Conservation (phyloP, 2,329 filamentous ascomycete genomes). For the Ophiocordyceps camponoti-rufipedis region DNA sequence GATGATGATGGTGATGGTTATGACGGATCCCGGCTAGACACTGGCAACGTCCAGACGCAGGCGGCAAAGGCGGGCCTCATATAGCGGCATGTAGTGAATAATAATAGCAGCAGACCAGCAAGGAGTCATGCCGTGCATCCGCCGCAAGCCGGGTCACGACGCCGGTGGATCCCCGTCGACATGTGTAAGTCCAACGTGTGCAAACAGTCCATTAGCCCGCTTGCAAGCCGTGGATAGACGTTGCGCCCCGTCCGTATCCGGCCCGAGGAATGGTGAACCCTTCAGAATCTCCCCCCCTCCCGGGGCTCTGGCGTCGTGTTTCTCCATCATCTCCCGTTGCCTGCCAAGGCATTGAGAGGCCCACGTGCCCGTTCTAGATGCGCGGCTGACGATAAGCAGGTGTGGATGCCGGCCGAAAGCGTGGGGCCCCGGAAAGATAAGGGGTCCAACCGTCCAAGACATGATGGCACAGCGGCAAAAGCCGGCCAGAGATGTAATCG, state of each 20-base stretch:
- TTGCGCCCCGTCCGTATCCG: too few species aligned
- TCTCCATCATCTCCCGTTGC: too few species aligned
- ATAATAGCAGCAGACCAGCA: too few species aligned
- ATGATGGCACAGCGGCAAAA: too few species aligned
- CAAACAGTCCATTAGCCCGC: too few species aligned
- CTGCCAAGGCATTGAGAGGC: constrained; percentile 1
- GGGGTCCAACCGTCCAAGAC: background rate
- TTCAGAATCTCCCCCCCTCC: too few species aligned
- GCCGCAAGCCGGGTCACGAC: constrained; percentile 3
- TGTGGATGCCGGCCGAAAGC: background rate
- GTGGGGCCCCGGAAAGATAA: background rate
- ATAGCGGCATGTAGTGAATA: background rate
- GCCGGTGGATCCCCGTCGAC: background rate
- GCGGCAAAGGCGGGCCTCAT: background rate
- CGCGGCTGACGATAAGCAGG: background rate
- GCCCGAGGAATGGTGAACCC: too few species aligned
- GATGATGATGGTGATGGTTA: too few species aligned
- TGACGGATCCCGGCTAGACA: too few species aligned
- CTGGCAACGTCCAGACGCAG: background rate
- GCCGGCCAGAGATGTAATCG: background rate
- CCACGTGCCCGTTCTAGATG: too few species aligned
- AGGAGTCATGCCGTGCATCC: constrained; percentile 1
- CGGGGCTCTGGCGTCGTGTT: too few species aligned
- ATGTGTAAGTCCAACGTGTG: background rate
- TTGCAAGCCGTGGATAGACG: too few species aligned